phyloP scores from a whole-genome alignment of 306 rosid genomes.

The Crataegus laevigata region DNA sequence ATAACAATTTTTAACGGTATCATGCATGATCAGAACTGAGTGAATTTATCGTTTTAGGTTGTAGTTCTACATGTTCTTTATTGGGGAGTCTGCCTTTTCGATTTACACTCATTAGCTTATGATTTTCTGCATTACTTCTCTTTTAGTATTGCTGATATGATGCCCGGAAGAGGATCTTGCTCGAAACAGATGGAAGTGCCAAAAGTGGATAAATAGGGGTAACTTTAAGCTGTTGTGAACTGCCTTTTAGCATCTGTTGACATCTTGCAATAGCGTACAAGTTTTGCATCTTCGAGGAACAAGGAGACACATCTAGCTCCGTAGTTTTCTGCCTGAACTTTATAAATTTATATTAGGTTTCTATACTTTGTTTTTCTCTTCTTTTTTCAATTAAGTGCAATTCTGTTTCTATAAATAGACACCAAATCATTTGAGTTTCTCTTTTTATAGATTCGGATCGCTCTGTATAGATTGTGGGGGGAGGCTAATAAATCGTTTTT shows the following conservation, averaged over 20 bases:
- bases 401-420: slow-evolving; percentile 15
- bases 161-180: slow-evolving; percentile 5
- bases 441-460: slow-evolving; percentile 7
- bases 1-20: background rate
- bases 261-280: slow-evolving; percentile 19
- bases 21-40: background rate
- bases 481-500: slow-evolving; percentile 18
- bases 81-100: background rate
- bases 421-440: background rate
- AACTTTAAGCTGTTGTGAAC: slow-evolving; percentile 20
- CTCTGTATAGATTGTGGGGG: slow-evolving; percentile 31
- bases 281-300: slow-evolving; percentile 23
- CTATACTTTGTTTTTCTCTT: slow-evolving; percentile 5
- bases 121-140: slow-evolving; percentile 7
- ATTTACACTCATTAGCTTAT: background rate
- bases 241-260: slow-evolving; percentile 16
- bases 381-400: slow-evolving; percentile 6
- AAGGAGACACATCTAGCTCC: slow-evolving; percentile 22
- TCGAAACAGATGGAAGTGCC: slow-evolving; percentile 13
- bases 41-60: background rate
- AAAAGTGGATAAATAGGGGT: slow-evolving; percentile 16
- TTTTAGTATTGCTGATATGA: slow-evolving; percentile 24
- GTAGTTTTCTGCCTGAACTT: slow-evolving; percentile 27
- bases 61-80: background rate
- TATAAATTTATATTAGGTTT: slow-evolving; percentile 16